These are phyloP conservation scores for Diaporthe nobilis DNA, from an alignment of 2,329 filamentous ascomycete genomes.

Conservation along the genomic window DNA sequence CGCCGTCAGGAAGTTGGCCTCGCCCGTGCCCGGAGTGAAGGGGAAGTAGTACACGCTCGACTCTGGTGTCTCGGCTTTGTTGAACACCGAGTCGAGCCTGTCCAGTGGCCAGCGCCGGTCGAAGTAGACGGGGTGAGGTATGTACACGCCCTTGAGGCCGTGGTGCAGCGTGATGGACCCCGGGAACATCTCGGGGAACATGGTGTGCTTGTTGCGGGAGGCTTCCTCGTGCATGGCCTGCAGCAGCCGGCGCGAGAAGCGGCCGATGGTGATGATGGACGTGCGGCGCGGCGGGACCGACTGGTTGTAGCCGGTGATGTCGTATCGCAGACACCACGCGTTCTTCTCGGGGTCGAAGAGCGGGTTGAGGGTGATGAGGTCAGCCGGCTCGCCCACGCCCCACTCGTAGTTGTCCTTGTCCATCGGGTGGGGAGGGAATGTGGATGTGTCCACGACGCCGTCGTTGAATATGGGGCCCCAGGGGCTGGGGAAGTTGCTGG, in stretches of 20 bases:
- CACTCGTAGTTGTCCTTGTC: constrained; percentile 78
- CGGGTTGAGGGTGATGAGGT: constrained; percentile 80
- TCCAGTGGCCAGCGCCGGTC: constrained; percentile 78
- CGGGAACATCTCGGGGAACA: constrained; percentile 86
- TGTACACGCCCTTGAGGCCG: constrained; percentile 83
- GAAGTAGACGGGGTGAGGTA: constrained; percentile 84
- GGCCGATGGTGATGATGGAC: constrained; percentile 84
- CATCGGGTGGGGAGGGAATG: constrained; percentile 67
- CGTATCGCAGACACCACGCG: constrained; percentile 79
- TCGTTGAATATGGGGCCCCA: constrained; percentile 70
- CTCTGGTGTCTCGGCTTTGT: constrained; percentile 68
- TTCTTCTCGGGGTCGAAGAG: constrained; percentile 82
- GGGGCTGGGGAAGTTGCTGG: constrained; percentile 76
- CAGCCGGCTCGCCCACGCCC: constrained; percentile 83
- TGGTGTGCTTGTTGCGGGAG: constrained; percentile 77
- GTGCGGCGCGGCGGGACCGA: constrained; percentile 77
- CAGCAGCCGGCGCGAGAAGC: constrained; percentile 80
- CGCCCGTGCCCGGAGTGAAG: constrained; percentile 62
- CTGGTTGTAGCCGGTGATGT: constrained; percentile 77
- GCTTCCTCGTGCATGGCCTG: constrained; percentile 85
- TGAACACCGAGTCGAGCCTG: constrained; percentile 71
- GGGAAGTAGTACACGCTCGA: constrained; percentile 58
- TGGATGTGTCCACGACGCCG: constrained; percentile 75
- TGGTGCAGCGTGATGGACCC: constrained; percentile 81
- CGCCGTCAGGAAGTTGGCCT: constrained; percentile 68